Evolutionary conservation across 1,284 basidiomycete genomes (phyloP), one percentile per base, ranked within the genome.

Genomic region (Pulveroboletus ridleyi): DNA sequence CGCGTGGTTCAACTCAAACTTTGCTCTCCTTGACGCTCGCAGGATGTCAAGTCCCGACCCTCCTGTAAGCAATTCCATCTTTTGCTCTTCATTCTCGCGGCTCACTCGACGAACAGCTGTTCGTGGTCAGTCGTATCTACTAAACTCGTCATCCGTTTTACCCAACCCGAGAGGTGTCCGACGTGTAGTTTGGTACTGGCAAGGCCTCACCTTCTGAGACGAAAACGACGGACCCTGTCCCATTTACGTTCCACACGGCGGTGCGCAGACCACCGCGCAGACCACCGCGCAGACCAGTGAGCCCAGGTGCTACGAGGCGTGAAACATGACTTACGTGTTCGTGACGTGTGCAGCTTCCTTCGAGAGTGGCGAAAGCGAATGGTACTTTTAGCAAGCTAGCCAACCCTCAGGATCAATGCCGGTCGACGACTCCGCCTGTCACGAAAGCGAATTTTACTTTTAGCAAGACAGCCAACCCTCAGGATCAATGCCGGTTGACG

Each of bases 231-330:
- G 56, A 58, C 47, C 58, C 62, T 10, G 33, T 29, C 35, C 49
- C 67, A 4, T 67, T 67, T n/a, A 57, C 59, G 10, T 69, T 67
- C 53, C 62, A 63, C 14, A 56, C 49, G 20, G 62, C 29, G 46
- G 56, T 66, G 25, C 58, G 58, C 33, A 55, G 35, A 39, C 35
- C 35, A 39, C 29, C 29, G 29, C 29, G 29, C 29, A 29, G 29
- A 29, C 29, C 29, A 5, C n/a, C n/a, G n/a, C n/a, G n/a, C n/a
- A n/a, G n/a, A n/a, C n/a, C n/a, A n/a, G 18, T 33, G 49, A 54
- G 18, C 35, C 8, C 15, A 44, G 33, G 10, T 47, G 29, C 22
- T 39, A 35, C 29, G 9, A 53, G 56, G 17, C 39, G 18, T 35
- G 25, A 17, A 23, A 29, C 15, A 13, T 29, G 25, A 17, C 52